Conservation (phyloP, 208 protist genomes). For the Porcisia deanei region DNA sequence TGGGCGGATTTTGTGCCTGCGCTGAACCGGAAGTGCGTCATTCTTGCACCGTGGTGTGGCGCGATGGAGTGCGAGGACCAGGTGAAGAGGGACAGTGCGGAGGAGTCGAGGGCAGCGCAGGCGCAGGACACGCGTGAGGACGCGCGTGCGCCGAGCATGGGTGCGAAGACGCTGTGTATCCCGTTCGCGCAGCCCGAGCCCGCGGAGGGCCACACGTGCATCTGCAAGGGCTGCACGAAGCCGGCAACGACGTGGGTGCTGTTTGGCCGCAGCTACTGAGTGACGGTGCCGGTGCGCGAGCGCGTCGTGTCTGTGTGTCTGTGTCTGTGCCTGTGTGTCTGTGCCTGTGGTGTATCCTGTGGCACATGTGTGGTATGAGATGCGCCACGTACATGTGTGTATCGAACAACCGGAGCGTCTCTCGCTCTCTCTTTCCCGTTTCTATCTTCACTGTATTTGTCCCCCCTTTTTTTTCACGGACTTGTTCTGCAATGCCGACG, state of each 20-base stretch:
- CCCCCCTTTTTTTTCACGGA: too few relatives aligned
- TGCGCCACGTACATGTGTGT: too few relatives aligned
- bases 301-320: neutral
- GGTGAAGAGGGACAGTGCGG: slow-evolving; percentile 94
- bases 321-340: too few relatives aligned
- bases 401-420: too few relatives aligned
- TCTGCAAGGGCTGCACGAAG: slow-evolving; percentile 84
- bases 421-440: too few relatives aligned
- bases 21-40: slow-evolving; percentile 90
- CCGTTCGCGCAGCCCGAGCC: slow-evolving; percentile 92
- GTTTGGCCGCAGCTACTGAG: slow-evolving; percentile 87
- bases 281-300: neutral
- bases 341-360: neutral
- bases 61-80: slow-evolving; percentile 91
- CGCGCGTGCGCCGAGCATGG: slow-evolving; percentile 91
- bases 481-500: too few relatives aligned
- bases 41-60: slow-evolving; percentile 94
- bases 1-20: slow-evolving; percentile 93
- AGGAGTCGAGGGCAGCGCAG: slow-evolving; percentile 74
- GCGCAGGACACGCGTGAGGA: slow-evolving; percentile 64
- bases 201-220: slow-evolving; percentile 82
- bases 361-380: too few relatives aligned
- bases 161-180: slow-evolving; percentile 97
- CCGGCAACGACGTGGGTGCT: slow-evolving; percentile 78
- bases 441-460: too few relatives aligned